Evolutionary conservation across 139 green algal genomes (phyloP), one percentile per base, ranked within the genome.

Genomic region (Monoraphidium neglectum): DNA sequence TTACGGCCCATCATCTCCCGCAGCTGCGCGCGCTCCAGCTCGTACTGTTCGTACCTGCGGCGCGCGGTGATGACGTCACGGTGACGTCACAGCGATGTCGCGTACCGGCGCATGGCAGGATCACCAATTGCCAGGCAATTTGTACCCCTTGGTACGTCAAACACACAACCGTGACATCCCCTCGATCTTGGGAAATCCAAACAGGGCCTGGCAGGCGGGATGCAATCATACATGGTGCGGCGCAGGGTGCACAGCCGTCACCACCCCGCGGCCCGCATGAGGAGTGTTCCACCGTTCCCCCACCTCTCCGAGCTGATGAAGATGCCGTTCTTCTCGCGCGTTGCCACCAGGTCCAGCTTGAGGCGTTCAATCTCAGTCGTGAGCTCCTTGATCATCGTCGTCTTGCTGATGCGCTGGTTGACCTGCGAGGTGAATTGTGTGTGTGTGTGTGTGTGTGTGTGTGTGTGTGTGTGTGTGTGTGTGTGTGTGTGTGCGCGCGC

Each of bases 351-450:
- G 68, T 97, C 86, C 65, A 87, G 64, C 83, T 97, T 97, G n/a
- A 99, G 86, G 64, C 87, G 84, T 77, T 98, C 94, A 68, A 99
- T 98, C 84, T 99, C 96, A 10, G 63, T 76, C 24, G 88, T 91
- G 71, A 99, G 86, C 78, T 98, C 95, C 88, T 97, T 98, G 76
- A 99, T 95, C 78, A 96, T 92, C n/a, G 90, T 92, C 12, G 89
- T 93, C 85, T 97, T 98, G 79, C 68, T 79, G 78, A 98, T 95
- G 77, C 93, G 91, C 84, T 95, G 91, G 76, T 98, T 98, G 37
- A 95, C 74, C 75, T 80, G 65, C 36, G 33, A 10, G 16, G 32
- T n/a, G n/a, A n/a, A n/a, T n/a, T n/a, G n/a, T n/a, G n/a, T n/a
- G n/a, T n/a, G n/a, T n/a, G n/a, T n/a, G n/a, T n/a, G n/a, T n/a